Base-by-base conservation (phyloP, 805 yeast genomes). In the Cyberlindnera bimundalis region DNA sequence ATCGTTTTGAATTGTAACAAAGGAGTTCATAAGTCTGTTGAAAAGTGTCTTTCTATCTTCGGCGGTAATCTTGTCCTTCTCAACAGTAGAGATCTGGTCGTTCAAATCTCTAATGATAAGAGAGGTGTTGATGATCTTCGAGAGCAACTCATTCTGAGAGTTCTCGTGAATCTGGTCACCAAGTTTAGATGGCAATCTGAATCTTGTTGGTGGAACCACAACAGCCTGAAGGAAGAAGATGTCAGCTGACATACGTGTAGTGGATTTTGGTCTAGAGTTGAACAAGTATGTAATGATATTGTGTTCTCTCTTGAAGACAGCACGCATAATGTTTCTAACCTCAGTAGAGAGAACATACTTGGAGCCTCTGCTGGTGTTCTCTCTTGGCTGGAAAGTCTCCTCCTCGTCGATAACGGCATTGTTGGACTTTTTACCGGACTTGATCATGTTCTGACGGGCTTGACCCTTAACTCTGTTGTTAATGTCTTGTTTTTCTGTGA, bases 91-190 rank as follows among this genome's bases (percentile, higher is more conserved):
- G 53, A 90, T 80, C 61, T 82, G 91, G 44, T 87, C 95, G 64
- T 87, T 89, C 58, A 90, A 74, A 60, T 90, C 97, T 64, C 96
- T 78, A 45, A 93, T 91, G 38, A 83, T 66, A 46, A 89, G 64
- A 20, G 91, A 74, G 2, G 97, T 85, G 43, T 81, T 84, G 56
- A 93, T 70, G 38, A 95, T 75, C 55, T 81, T 84, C 18, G 93
- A 74, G 35, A 93, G 70, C 42, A 90, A 71, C 66, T 90, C 96
- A 64, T 93, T 95, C 67, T 89, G 96, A 35, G 93, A 69, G 62
- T 88, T 90, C 66, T 93, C 96, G 63, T 93, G 98, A 46, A 91
- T 77, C 62, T 88, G 97, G 42, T 93, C 99, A 42, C 99, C 99
- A 44, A 93, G 71, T 64, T 90, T 90, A 13, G 96, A 83, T n/a